These are phyloP conservation scores for Gossypium schwendimanii DNA, from an alignment of 441 rosid genomes.

Conservation along the genomic window DNA sequence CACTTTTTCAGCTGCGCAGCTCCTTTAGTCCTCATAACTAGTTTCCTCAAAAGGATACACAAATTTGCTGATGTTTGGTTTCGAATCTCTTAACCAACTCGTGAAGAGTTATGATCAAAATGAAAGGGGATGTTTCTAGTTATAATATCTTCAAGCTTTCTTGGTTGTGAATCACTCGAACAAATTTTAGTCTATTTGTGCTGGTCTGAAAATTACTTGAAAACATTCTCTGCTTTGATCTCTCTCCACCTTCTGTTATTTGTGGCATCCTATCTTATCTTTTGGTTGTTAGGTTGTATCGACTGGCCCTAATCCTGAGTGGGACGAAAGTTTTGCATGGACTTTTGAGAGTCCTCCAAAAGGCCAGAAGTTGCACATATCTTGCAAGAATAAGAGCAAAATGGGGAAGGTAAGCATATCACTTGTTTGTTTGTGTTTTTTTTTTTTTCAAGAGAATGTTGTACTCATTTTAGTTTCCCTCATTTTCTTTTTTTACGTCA, in stretches of 20 bases:
- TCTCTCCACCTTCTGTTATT: neutral
- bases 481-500: neutral
- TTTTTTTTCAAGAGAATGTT: neutral
- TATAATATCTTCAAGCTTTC: neutral
- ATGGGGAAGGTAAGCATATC: slow-evolving; percentile 89
- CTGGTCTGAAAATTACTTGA: neutral
- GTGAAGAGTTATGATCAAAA: neutral
- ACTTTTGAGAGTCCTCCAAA: slow-evolving; percentile 95
- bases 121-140: neutral
- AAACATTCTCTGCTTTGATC: neutral
- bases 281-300: slow-evolving; percentile 57
- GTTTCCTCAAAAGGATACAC: neutral
- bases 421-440: neutral
- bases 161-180: neutral
- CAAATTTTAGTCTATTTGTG: neutral
- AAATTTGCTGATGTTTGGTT: neutral
- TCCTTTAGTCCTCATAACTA: neutral
- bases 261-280: neutral
- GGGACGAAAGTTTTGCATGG: slow-evolving; percentile 98
- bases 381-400: slow-evolving; percentile 98
- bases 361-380: slow-evolving; percentile 91
- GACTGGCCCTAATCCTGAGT: slow-evolving; percentile 95
- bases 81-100: slow-evolving; percentile 1
- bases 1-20: neutral
- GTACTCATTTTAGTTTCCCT: neutral